These are phyloP conservation scores for Rhododendron simsii DNA, from an alignment of 148 eudicot genomes.

Conservation along the genomic window DNA sequence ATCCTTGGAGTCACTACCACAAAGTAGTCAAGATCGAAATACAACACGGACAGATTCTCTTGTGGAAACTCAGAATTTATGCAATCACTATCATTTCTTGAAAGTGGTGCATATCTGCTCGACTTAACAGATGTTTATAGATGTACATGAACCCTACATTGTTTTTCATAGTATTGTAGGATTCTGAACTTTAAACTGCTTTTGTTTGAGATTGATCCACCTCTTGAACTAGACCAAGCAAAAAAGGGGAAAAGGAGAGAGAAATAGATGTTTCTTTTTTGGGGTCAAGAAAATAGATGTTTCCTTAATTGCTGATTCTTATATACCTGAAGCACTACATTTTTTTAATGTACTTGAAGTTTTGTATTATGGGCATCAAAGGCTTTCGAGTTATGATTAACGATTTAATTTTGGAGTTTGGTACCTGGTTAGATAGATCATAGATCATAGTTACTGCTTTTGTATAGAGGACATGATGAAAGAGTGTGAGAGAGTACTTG, in stretches of 20 bases:
- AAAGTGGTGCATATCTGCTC: background rate
- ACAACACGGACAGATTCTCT: background rate
- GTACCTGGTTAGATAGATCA: background rate
- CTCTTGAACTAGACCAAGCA: background rate
- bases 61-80: background rate
- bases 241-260: background rate
- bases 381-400: background rate
- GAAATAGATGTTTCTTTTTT: background rate
- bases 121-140: background rate
- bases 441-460: too few relatives aligned
- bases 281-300: too few relatives aligned
- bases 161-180: background rate
- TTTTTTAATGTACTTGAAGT: background rate
- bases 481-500: too few relatives aligned
- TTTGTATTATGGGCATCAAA: background rate
- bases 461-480: too few relatives aligned
- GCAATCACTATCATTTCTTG: background rate
- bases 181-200: background rate
- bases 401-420: background rate
- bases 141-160: background rate
- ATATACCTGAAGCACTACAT: background rate
- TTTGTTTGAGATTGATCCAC: background rate
- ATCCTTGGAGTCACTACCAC: too few relatives aligned
- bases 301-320: background rate
- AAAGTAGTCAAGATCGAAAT: too few relatives aligned